These are phyloP conservation scores for Suillus clintonianus DNA, from an alignment of 768 basidiomycete species.

Conservation along the genomic window DNA sequence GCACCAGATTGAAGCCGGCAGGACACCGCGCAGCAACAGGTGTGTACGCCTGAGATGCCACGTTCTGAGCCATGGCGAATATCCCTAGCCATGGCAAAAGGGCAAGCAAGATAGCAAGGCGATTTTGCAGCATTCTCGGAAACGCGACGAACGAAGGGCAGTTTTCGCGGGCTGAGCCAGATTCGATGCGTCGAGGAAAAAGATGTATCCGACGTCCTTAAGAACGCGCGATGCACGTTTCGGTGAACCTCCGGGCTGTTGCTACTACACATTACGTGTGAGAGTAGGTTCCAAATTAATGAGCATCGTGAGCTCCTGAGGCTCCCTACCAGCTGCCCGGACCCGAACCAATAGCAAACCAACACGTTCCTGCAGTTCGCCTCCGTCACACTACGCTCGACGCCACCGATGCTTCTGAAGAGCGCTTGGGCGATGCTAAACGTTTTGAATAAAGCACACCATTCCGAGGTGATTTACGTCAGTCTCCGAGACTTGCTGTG, in stretches of 20 bases:
- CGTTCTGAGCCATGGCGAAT: constrained; percentile 19
- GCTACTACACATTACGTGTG: neutral
- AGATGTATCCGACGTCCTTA: neutral
- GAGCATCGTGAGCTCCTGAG: neutral
- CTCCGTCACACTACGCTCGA: neutral
- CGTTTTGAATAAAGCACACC: neutral
- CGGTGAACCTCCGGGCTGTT: neutral
- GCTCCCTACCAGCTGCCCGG: neutral
- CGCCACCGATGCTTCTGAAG: too few species aligned
- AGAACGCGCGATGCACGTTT: neutral
- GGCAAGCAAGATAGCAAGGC: constrained; percentile 1
- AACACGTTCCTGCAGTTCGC: neutral
- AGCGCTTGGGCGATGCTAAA: neutral
- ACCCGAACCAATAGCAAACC: neutral
- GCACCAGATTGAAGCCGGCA: constrained; percentile 27
- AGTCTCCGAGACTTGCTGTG: neutral
- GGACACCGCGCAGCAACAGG: constrained; percentile 23
- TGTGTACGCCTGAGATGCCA: constrained; percentile 27
- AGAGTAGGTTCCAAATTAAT: neutral
- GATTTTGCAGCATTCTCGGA: neutral
- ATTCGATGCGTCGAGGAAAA: neutral
- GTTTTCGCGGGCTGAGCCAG: neutral
- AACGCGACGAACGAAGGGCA: neutral
- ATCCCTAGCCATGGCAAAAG: constrained; percentile 2
- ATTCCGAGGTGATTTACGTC: neutral